Percentiles rank a stretch among this genome's conserved stretches.
Evolutionary conservation across 2,329 filamentous ascomycete genomes (phyloP).

Genomic region (Aspergillus arachidicola): DNA sequence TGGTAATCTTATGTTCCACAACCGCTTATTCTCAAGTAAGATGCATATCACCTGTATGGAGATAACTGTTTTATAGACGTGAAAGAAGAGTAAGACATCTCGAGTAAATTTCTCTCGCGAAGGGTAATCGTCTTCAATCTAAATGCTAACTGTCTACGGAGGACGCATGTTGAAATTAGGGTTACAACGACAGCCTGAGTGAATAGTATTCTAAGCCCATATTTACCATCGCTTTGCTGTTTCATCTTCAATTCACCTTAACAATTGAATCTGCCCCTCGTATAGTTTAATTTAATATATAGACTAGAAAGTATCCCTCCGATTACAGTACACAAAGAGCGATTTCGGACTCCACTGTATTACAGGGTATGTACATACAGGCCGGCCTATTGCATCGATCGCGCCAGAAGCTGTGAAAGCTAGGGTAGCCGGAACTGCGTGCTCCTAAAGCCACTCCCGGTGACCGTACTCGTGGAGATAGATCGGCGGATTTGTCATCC

Average conservation of each 20-base stretch:
- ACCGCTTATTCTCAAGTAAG: background rate
- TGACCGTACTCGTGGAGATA: constrained; percentile 36
- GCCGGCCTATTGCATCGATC: constrained; percentile 9
- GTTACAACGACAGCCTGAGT: background rate
- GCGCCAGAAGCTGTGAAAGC: constrained; percentile 19
- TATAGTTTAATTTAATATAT: background rate
- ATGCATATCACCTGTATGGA: background rate
- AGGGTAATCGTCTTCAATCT: background rate
- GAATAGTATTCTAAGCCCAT: background rate
- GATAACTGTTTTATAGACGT: background rate
- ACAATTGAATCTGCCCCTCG: background rate
- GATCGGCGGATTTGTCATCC: constrained; percentile 41
- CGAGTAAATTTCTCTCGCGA: background rate
- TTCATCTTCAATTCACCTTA: background rate
- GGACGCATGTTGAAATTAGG: background rate
- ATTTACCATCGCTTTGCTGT: background rate
- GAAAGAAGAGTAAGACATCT: background rate
- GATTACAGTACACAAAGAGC: constrained; percentile 7
- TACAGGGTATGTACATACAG: constrained; percentile 5
- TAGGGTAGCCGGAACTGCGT: constrained; percentile 8
- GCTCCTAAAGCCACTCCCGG: constrained; percentile 24
- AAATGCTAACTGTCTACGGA: background rate
- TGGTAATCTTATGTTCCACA: background rate
- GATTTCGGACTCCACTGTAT: constrained; percentile 17
- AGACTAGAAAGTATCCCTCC: background rate